Evolutionary conservation across 2,329 filamentous ascomycete species (phyloP), one percentile per base, ranked within the genome.

Genomic region (Sphaerulina musiva): DNA sequence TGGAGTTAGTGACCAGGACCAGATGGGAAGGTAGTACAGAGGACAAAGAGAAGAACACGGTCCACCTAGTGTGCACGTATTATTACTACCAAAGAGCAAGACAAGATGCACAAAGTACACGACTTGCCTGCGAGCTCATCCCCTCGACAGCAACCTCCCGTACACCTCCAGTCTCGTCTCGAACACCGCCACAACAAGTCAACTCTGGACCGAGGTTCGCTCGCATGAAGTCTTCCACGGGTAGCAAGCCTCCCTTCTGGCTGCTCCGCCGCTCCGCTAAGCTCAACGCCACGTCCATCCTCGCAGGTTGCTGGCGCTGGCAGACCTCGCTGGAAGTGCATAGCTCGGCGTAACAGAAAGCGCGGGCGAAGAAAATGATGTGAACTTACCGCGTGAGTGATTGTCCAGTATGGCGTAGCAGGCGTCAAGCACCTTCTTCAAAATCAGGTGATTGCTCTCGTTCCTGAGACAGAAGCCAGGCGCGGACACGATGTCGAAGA

Each of bases 401-500:
- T 96, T 88, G 71, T 97, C 93, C 38, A 97, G 76, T 42, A 95
- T 86, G 1, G 89, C 83, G 68, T 93, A 95, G 66, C 97, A 84
- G 0, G 89, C 91, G 67, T 96, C 89, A 8, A 98, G 77, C 26
- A 97, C 73, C 0, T 90, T 91, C 46, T 83, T 80, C 6, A 98
- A 76, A 4, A 97, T 80, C 32, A 77, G 75, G 67, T 97, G 88
- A 61, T 98, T 98, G 38, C 82, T 87, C 55, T 98, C 93, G 64
- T 95, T 97, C 6, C 89, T 89, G 14, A 97, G 76, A 8, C 98
- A 75, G 68, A 97, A 98, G 32, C 87, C 89, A 0, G 93, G 92
- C 0, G 90, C 88, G 7, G 92, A 95, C 87, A 97, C 95, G 34
- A 88, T 93, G 4, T 84, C 82, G 68, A 95, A 95, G 0, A 97